Percentiles rank a stretch among this genome's conserved stretches.
These are phyloP conservation scores for Hsuehochloa calcarea DNA, from an alignment of 176 grass and related monocot genomes.

Conservation along the genomic window DNA sequence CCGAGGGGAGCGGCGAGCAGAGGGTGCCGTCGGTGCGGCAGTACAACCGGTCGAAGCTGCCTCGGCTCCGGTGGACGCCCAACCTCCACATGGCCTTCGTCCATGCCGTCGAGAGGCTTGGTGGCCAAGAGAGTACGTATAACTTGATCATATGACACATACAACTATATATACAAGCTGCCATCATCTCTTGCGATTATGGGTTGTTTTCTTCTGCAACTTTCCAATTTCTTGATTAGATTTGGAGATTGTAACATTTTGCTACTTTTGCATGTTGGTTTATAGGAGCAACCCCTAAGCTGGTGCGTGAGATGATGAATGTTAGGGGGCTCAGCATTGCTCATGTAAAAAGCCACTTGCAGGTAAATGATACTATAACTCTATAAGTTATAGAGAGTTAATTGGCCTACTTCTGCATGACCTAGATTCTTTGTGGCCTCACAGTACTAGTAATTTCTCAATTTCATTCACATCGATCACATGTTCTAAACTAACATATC, in stretches of 20 bases:
- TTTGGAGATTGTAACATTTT: neutral
- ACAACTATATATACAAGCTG: neutral
- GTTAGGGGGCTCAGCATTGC: conserved; percentile 93
- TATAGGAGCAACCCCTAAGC: conserved; percentile 89
- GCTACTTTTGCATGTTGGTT: neutral
- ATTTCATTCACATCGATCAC: neutral
- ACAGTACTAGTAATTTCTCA: conserved; percentile 16
- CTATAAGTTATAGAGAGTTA: neutral
- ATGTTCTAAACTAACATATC: neutral
- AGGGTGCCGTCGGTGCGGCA: conserved; percentile 60
- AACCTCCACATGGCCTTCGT: conserved; percentile 90
- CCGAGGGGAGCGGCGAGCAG: conserved; percentile 33
- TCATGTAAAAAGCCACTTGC: conserved; percentile 98
- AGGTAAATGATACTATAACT: conserved; percentile 49
- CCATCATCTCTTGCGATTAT: neutral
- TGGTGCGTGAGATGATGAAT: conserved; percentile 99
- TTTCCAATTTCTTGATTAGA: neutral
- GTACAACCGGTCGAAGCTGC: conserved; percentile 83
- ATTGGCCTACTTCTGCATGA: neutral
- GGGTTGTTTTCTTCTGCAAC: neutral
- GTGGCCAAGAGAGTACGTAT: conserved; percentile 90
- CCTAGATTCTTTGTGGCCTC: neutral
- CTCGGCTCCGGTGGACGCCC: conserved; percentile 88
- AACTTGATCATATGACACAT: neutral
- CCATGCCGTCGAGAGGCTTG: conserved; percentile 82